A percentile compares a stretch with the other conserved stretches of the same genome.
Evolutionary conservation across 2,329 filamentous ascomycete species (phyloP).

Genomic region (Thelonectria olida): DNA sequence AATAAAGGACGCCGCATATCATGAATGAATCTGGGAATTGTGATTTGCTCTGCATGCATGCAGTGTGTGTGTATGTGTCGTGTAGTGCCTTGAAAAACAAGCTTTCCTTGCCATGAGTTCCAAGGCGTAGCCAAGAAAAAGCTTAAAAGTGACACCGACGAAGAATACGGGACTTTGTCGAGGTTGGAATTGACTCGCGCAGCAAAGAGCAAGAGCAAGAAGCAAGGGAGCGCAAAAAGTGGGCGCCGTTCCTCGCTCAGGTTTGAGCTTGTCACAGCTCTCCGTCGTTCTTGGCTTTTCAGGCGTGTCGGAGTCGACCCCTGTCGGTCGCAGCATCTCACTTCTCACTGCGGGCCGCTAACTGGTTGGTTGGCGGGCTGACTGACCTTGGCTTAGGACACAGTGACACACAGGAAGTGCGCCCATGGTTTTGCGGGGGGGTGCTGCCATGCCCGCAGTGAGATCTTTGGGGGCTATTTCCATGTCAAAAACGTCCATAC

Average conservation of each 20-base stretch:
- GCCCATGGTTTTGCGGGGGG: background rate
- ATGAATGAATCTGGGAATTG: background rate
- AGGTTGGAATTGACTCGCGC: background rate
- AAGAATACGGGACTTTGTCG: background rate
- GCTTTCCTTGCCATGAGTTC: background rate
- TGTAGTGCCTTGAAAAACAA: no score
- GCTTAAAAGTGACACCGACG: background rate
- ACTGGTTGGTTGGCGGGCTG: background rate
- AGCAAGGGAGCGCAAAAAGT: no score
- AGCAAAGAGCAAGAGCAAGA: no score
- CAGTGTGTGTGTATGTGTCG: background rate
- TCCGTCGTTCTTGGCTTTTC: background rate
- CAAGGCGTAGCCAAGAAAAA: background rate
- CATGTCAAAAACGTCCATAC: no score
- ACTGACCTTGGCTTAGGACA: background rate
- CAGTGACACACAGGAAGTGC: background rate
- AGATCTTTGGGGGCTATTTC: no score
- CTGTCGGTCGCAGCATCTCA: no score
- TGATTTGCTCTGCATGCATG: background rate
- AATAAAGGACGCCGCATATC: background rate
- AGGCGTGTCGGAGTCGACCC: no score
- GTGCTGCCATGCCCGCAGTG: no score
- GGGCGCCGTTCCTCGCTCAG: no score
- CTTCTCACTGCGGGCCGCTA: background rate
- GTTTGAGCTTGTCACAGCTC: no score